Percentiles rank a stretch among this genome's conserved stretches.
Evolutionary conservation across 2,329 filamentous ascomycete species (phyloP).

Genomic region (Cladosporium phlei): DNA sequence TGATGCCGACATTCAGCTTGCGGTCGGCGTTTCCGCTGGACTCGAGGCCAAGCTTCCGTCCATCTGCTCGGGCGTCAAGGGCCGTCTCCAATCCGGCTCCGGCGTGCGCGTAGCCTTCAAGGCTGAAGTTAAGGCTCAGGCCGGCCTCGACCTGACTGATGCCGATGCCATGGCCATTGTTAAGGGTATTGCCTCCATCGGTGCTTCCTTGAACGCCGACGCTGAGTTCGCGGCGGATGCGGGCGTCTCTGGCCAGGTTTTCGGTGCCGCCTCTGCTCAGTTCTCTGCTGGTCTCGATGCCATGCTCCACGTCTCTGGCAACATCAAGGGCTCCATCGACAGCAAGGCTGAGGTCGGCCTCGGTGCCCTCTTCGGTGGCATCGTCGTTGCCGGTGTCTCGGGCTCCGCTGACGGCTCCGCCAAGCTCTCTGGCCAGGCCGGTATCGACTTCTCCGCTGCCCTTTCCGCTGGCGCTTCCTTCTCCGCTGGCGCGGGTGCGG

Average conservation of each 20-base stretch:
- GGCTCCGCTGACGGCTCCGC: conserved; percentile 2
- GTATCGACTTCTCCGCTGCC: background rate
- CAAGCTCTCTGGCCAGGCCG: conserved; percentile 1
- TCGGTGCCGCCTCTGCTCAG: conserved; percentile 3
- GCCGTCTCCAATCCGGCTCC: conserved; percentile 5
- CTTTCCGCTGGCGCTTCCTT: conserved; percentile 3
- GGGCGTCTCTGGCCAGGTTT: background rate
- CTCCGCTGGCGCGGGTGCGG: background rate
- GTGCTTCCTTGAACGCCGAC: conserved; percentile 4
- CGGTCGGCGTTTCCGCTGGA: background rate
- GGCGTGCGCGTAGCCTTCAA: conserved; percentile 2
- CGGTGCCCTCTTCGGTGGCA: conserved; percentile 7
- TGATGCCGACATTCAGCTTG: background rate
- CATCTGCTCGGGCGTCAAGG: conserved; percentile 9
- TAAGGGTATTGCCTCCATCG: conserved; percentile 12
- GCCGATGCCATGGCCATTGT: conserved; percentile 2
- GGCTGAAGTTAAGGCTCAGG: conserved; percentile 9
- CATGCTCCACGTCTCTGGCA: conserved; percentile 3
- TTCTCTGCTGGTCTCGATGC: conserved; percentile 10
- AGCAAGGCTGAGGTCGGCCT: conserved; percentile 9
- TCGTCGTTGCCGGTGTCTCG: conserved; percentile 8
- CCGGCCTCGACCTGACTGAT: conserved; percentile 6
- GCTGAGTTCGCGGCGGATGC: background rate
- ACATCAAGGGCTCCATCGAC: conserved; percentile 9
- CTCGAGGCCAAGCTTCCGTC: conserved; percentile 5